phyloP scores from a whole-genome alignment of 345 rosid species.

The Lumnitzera racemosa region DNA sequence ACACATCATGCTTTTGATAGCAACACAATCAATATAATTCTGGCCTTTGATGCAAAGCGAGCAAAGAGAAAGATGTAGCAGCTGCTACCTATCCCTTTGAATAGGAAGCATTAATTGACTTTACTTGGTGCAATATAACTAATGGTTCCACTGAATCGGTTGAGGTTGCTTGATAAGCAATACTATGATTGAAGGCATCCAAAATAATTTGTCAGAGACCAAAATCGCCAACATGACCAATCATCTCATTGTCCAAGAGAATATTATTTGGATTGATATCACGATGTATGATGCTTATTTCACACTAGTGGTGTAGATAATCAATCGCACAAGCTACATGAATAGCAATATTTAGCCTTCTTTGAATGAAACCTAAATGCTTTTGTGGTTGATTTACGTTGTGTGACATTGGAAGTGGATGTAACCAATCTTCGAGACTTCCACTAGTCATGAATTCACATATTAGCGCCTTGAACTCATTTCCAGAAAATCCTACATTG shows the following conservation, averaged over 20 bases:
- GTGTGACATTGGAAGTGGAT: background rate
- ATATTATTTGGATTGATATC: conserved; percentile 3
- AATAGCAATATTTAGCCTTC: conserved; percentile 2
- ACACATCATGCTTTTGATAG: no score
- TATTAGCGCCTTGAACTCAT: conserved; percentile 8
- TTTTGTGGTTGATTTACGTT: background rate
- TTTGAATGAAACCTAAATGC: background rate
- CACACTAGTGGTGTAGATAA: conserved; percentile 3
- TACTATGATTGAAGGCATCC: background rate
- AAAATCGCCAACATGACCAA: conserved; percentile 5
- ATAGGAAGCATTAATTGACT: no score
- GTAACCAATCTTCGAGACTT: conserved; percentile 3
- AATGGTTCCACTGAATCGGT: background rate
- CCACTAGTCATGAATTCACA: conserved; percentile 5
- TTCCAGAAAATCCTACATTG: background rate
- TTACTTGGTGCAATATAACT: conserved; percentile 7
- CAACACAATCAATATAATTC: no score
- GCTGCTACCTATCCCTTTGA: no score
- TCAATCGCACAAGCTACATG: conserved; percentile 2
- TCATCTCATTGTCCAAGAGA: conserved; percentile 1
- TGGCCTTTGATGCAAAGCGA: no score
- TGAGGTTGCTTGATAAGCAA: background rate
- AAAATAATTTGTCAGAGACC: background rate
- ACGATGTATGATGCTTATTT: background rate
- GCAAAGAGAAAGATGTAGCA: no score